Evolutionary conservation across 352 stramenopile species (phyloP), one percentile per base, ranked within the genome.

Genomic region (Salisapilia sapeloensis): DNA sequence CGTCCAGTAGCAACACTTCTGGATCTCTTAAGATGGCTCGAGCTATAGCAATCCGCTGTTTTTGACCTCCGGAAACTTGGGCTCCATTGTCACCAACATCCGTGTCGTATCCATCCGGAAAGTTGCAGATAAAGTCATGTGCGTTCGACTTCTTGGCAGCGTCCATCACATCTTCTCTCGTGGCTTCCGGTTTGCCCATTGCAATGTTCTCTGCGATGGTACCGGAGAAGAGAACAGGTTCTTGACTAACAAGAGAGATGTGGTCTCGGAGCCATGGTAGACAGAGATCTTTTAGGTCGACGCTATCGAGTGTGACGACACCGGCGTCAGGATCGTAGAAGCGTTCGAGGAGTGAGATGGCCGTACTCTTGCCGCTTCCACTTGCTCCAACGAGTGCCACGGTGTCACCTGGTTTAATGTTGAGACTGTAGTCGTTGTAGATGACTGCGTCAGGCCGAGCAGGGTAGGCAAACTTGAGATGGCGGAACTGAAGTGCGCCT

Each of bases 21-120:
- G 80, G 80, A 19, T 89, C 58, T n/a, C 71, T 42, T 10, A 77
- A 23, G 10, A 83, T 51, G 6, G 57, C 58, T 10, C 66, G 44
- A 1, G 84, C 86, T 25, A 96, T 81, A 19, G 83, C 82, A 35
- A 96, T 70, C 20, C 89, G 66, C 45, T 96, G 85, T 42, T 86
- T 90, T 48, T 94, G 81, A 6, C 81, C 84, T 13, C 84, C 84
- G 10, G 46, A 77, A 3, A 95, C 44, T 40, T 94, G 67, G 4
- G 26, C 36, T 8, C 89, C 89, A 7, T 49, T 33, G 15, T 85
- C 71, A n/a, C 74, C 75, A 1, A 90, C 61, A 20, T 81, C 35
- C 13, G 62, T 79, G 23, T 78, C 44, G 42, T 69, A 77, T 10
- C 44, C 38, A 17, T 69, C 29, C 4, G 46, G 58, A 10, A 96